Base-by-base conservation (phyloP, 1,139 yeast species). In the Diutina mesorugosa region DNA sequence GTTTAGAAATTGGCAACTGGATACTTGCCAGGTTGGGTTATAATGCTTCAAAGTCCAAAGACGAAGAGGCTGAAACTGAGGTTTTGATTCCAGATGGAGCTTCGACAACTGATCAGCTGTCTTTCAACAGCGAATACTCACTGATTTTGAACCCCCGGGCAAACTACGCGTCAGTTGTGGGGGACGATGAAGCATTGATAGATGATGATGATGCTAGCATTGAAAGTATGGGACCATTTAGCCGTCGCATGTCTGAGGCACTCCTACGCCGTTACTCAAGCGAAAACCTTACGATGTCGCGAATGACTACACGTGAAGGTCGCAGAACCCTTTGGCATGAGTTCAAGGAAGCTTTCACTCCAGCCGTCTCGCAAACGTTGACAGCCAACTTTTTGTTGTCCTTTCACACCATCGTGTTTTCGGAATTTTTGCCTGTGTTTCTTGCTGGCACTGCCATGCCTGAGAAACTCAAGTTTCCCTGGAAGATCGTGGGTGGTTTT, bases 371-470 rank as follows among this genome's bases (percentile, higher is more conserved):
- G 47, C 71, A 70, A 53, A 74, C 80, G 5, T 72, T 79, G 53
- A 56, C 68, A n/a, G 72, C 75, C 48, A 75, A 74, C 62, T 72
- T 78, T 58, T 64, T 76, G 56, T 67, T 80, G 58, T 69, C 80
- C 8, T 70, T 81, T 59, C 85, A 81, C 62, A 66, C 73, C n/a
- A 70, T 80, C 14, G 78, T 80, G 6, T 81, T 72, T 64, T 74
- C 74, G 55, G 87, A 84, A 65, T 80, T 84, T 60, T 67, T 82
- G 54, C 87, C 89, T 12, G 79, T 84, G 4, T 79, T 80, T 58
- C 67, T 83, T 28, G 84, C 87, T 0, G 72, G 81, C 14, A 70
- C 73, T 45, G 68, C 78, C 55, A 68, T 64, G 47, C 66, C 67
- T 0, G 65, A 65, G 14, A 61, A 66, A 26, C 63, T 81, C n/a